These are phyloP conservation scores for Eutrema salsugineum DNA, from an alignment of 441 rosid species.

Conservation along the genomic window DNA sequence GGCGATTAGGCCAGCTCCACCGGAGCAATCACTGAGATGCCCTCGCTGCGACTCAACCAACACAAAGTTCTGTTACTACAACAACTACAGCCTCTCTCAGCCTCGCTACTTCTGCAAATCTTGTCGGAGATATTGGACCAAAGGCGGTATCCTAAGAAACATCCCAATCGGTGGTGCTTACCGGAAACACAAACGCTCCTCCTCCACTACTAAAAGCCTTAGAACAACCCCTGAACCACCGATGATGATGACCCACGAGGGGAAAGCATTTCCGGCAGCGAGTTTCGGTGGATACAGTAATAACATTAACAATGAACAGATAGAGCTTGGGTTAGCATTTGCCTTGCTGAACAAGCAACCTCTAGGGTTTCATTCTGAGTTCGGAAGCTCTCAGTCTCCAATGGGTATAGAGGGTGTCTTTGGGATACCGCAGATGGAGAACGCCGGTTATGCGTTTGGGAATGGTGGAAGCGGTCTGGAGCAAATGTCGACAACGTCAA, in stretches of 20 bases:
- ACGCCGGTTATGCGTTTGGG: constrained; percentile 18
- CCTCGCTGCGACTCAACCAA: constrained; percentile 80
- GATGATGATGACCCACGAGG: constrained; percentile 10
- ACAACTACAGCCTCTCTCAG: constrained; percentile 81
- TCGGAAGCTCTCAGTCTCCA: background rate
- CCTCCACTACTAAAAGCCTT: constrained; percentile 38
- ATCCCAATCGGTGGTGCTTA: constrained; percentile 81
- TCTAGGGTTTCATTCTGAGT: constrained; percentile 36
- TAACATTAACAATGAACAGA: constrained; percentile 32
- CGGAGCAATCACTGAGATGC: constrained; percentile 57
- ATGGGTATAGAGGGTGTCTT: background rate
- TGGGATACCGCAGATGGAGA: background rate
- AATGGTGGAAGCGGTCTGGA: constrained; percentile 45
- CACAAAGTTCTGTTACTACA: constrained; percentile 87
- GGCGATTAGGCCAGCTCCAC: constrained; percentile 46
- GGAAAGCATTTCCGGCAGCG: constrained; percentile 27
- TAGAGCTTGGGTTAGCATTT: constrained; percentile 55
- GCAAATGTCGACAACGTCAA: constrained; percentile 22
- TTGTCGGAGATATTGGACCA: constrained; percentile 82
- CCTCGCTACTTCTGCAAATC: constrained; percentile 84
- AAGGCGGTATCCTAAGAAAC: constrained; percentile 74
- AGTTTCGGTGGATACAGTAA: background rate
- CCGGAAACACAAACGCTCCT: constrained; percentile 58
- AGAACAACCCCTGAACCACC: constrained; percentile 27
- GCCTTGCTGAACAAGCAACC: constrained; percentile 52